Percentiles rank a stretch among this genome's conserved stretches.
These are phyloP conservation scores for Musa beccarii DNA, from an alignment of 176 grass and related monocot genomes.

Conservation along the genomic window DNA sequence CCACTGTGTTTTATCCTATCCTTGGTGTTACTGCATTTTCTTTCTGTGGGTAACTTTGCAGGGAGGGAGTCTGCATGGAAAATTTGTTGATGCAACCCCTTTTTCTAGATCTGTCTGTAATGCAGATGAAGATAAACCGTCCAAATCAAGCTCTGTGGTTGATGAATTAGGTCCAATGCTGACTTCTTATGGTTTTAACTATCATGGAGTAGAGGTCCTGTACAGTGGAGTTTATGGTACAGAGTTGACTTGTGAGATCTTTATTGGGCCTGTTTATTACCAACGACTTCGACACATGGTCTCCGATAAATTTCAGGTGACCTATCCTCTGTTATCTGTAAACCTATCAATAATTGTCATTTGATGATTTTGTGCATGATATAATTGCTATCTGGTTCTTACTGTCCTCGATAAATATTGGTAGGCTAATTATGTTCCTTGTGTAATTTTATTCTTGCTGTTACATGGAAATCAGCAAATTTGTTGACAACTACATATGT, in stretches of 20 bases:
- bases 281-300: slow-evolving; percentile 98
- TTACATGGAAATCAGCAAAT: background rate
- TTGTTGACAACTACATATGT: background rate
- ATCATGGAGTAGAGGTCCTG: slow-evolving; percentile 74
- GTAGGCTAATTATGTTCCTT: background rate
- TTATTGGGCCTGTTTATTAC: slow-evolving; percentile 95
- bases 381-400: background rate
- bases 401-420: background rate
- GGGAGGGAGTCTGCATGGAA: slow-evolving; percentile 83
- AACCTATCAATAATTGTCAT: background rate
- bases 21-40: background rate
- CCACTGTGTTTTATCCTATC: background rate
- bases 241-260: slow-evolving; percentile 68
- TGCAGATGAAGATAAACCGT: slow-evolving; percentile 19
- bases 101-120: slow-evolving; percentile 57
- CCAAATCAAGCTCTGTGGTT: slow-evolving; percentile 36
- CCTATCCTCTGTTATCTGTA: background rate
- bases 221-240: slow-evolving; percentile 88
- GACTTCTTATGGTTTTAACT: slow-evolving; percentile 68
- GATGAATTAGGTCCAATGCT: slow-evolving; percentile 77
- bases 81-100: slow-evolving; percentile 80
- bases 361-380: background rate
- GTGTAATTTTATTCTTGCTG: background rate
- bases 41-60: slow-evolving; percentile 8
- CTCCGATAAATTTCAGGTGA: slow-evolving; percentile 96